Percentiles rank a stretch among this genome's conserved stretches.
phyloP scores from a whole-genome alignment of 1,139 yeast genomes.

The Saccharomycopsis hybrid region DNA sequence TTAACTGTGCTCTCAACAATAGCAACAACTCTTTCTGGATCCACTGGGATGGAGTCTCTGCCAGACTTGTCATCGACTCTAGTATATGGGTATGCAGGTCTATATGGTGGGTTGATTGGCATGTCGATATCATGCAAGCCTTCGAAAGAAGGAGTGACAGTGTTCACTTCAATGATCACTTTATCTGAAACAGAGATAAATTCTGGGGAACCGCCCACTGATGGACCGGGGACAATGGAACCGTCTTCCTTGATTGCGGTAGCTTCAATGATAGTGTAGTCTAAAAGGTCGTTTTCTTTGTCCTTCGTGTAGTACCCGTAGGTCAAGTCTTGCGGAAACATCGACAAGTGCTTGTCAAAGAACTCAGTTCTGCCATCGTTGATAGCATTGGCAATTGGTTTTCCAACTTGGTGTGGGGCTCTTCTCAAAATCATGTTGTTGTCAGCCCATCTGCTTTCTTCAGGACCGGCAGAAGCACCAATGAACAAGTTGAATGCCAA shows the following conservation, averaged over 20 bases:
- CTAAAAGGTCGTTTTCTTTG: conserved; percentile 62
- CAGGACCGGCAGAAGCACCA: conserved; percentile 97
- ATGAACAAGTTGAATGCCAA: conserved; percentile 85
- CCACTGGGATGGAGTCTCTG: conserved; percentile 69
- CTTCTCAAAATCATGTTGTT: conserved; percentile 80
- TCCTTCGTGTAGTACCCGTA: conserved; percentile 85
- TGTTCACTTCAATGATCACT: conserved; percentile 86
- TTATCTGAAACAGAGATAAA: conserved; percentile 79
- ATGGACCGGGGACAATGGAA: conserved; percentile 89
- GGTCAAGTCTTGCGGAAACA: conserved; percentile 96
- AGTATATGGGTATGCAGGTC: conserved; percentile 85
- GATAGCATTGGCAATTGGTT: conserved; percentile 84
- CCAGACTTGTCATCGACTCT: conserved; percentile 71
- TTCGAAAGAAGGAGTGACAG: conserved; percentile 88
- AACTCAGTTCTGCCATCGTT: conserved; percentile 81
- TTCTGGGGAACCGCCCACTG: conserved; percentile 97
- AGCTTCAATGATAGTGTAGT: conserved; percentile 88
- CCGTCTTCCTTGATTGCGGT: conserved; percentile 97
- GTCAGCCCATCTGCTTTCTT: conserved; percentile 91
- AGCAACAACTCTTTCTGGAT: conserved; percentile 82
- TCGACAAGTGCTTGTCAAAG: conserved; percentile 92
- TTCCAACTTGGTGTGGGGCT: conserved; percentile 98
- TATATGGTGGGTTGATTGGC: conserved; percentile 83
- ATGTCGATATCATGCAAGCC: conserved; percentile 94
- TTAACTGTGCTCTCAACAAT: conserved; percentile 73